Evolutionary conservation across 371 early-diverging fungal genomes (phyloP).

Genomic region (Dichotomocladium elegans): DNA sequence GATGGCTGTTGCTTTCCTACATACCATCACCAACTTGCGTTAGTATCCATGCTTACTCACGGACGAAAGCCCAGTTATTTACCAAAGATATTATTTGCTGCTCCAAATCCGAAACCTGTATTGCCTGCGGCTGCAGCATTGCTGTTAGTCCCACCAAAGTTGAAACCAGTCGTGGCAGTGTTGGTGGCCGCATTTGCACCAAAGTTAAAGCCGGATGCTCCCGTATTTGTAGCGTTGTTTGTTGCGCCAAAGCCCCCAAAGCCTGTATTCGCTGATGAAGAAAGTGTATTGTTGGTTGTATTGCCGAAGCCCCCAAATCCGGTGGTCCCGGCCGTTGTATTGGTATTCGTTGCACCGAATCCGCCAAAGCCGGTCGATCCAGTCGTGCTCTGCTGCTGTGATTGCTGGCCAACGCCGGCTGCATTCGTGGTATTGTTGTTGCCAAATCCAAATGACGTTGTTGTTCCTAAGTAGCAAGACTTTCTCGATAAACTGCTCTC

Average conservation of each 20-base stretch:
- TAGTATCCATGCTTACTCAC: background rate
- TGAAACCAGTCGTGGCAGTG: slow-evolving; percentile 2
- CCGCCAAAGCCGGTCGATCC: slow-evolving; percentile 4
- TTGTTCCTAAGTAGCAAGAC: background rate
- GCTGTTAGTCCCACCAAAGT: slow-evolving; percentile 1
- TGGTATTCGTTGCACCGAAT: too few relatives aligned
- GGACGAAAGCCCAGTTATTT: background rate
- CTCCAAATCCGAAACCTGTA: slow-evolving; percentile 9
- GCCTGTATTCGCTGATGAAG: too few relatives aligned
- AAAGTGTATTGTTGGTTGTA: slow-evolving; percentile 4
- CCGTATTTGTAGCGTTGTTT: background rate
- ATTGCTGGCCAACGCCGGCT: slow-evolving; percentile 5
- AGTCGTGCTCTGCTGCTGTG: background rate
- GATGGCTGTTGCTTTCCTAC: background rate
- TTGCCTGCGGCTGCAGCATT: background rate
- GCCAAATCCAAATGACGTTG: slow-evolving; percentile 2
- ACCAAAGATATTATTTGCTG: background rate
- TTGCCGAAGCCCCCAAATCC: too few relatives aligned
- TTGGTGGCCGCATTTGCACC: background rate
- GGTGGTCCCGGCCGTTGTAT: too few relatives aligned
- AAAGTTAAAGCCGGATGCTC: slow-evolving; percentile 14
- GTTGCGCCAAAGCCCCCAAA: slow-evolving; percentile 6
- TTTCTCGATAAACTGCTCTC: background rate
- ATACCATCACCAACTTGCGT: background rate
- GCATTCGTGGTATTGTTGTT: background rate